A percentile compares a stretch with the other conserved stretches of the same genome.
Conservation (phyloP, 192 early-diverging fungal genomes). For the Rhizophagus clarus region DNA sequence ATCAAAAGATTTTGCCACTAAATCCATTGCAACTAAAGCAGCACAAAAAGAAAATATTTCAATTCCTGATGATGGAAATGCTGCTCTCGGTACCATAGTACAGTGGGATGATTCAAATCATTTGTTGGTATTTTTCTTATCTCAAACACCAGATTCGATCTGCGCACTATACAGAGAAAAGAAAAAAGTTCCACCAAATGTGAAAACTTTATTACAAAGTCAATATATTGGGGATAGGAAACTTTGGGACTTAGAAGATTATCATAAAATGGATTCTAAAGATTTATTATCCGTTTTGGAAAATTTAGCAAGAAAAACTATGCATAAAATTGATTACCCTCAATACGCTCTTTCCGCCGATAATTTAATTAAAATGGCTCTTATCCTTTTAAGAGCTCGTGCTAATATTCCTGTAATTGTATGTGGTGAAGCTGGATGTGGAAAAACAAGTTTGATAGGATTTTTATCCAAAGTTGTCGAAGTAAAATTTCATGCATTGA, state of each 20-base stretch:
- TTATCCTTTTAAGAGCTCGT: constrained; percentile 27
- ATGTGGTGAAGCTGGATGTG: constrained; percentile 32
- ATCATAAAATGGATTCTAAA: constrained; percentile 6
- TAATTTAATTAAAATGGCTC: constrained; percentile 32
- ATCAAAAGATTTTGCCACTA: constrained; percentile 27
- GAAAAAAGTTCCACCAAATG: constrained; percentile 7
- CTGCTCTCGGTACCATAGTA: not conserved
- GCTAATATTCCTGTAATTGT: constrained; percentile 33
- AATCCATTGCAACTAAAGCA: constrained; percentile 12
- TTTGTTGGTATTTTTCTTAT: constrained; percentile 32
- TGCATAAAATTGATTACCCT: not conserved
- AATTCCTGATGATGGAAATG: not conserved
- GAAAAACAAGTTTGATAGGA: constrained; percentile 31
- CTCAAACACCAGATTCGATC: constrained; percentile 14
- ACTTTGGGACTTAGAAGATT: constrained; percentile 10
- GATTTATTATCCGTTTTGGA: constrained; percentile 11
- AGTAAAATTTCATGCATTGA: constrained; percentile 11
- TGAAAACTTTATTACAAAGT: constrained; percentile 11
- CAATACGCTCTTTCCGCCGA: constrained; percentile 29
- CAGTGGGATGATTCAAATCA: constrained; percentile 34
- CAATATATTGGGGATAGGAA: constrained; percentile 11
- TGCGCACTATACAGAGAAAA: constrained; percentile 24
- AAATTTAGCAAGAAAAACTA: constrained; percentile 22
- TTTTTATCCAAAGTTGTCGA: constrained; percentile 27
- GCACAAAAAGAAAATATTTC: constrained; percentile 5